Evolutionary conservation across 768 basidiomycete genomes (phyloP), one percentile per base, ranked within the genome.

Genomic region (Trametes coccinea): DNA sequence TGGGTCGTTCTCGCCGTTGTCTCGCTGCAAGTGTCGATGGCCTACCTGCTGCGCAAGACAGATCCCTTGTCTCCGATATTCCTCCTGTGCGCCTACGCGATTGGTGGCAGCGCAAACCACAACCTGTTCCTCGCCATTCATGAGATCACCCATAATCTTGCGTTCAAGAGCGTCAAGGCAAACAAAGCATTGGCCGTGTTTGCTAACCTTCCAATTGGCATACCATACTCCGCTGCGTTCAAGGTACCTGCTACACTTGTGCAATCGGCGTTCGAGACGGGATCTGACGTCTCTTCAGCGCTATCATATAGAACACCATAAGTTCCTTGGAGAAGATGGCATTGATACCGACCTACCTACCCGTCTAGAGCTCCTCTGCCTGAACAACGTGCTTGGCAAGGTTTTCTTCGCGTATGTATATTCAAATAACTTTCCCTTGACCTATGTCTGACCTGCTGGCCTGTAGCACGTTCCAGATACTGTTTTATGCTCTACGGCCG

Each of bases 101-200:
- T 98, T 51, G 97, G 97, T 2, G 97, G 94, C 3, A 98, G 96
- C 0, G 89, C 90, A 7, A 99, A 98, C 76, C 97, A 99, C 73
- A 99, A 98, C 73, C 82, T 96, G 41, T 99, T 99, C 76, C 84
- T 99, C 50, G 94, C 97, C 45, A 97, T 99, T 56, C 97, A 99
- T 72, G 97, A 99, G 71, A 97, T 99, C 63, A 97, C 95, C 2
- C 97, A 99, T 74, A 98, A 98, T 72, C 82, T 99, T 30, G 97
- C 94, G 2, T 98, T 98, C 78, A 84, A 82, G 63, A 82, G 89
- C 27, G 83, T 98, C 48, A 78, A 77, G 53, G 84, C 88, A 7
- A 99, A 98, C 77, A 94, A 95, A 69, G 72, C 87, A 29, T 77
- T 98, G 22, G 94, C 97, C 5, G 87, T 98, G 62, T 86, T 95